Base-by-base conservation (phyloP, 257 asterid species). In the Apocynum venetum region DNA sequence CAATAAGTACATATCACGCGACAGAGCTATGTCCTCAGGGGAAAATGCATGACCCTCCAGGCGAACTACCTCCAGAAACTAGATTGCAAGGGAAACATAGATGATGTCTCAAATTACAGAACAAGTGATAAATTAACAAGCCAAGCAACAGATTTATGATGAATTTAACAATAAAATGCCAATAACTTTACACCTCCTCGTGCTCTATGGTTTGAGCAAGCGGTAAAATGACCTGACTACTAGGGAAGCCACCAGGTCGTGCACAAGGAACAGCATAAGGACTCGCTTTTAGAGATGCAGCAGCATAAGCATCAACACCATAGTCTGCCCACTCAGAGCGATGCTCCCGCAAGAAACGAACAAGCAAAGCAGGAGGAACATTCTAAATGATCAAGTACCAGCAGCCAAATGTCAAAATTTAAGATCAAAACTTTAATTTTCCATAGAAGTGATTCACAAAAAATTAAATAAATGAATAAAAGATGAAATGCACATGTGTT, bases 251-350 rank as follows among this genome's bases (percentile, higher is more conserved):
- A 71, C 93, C 89, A 9, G 89, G 90, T 83, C 88, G 89, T 78
- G 90, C 84, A 76, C 90, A 87, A 73, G 98, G 96, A 49, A 88
- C 84, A 0, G 96, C 92, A 82, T 86, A 88, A 0, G 96, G 89
- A 71, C 84, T 87, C 44, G 90, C 86, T 83, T 89, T 90, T 52
- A 90, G 92, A 76, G 98, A 88, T 69, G 96, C 93, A 82, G 97
- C 95, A 73, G 92, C 87, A 82, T 91, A 93, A 57, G 86, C 84
- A 65, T 93, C 98, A 38, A 93, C 90, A 10, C 92, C 96, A 74
- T 90, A 87, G 82, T 93, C 98, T 14, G 97, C 93, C 98, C 98
- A 93, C 74, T 93, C 98, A 0, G 96, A 89, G 43, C 98, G 95
- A 74, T 91, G 98, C 86, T 93, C 97, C 80, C 98, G 84, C 69